Base-by-base conservation (phyloP, 805 yeast species). In the Kuraishia hungarica region DNA sequence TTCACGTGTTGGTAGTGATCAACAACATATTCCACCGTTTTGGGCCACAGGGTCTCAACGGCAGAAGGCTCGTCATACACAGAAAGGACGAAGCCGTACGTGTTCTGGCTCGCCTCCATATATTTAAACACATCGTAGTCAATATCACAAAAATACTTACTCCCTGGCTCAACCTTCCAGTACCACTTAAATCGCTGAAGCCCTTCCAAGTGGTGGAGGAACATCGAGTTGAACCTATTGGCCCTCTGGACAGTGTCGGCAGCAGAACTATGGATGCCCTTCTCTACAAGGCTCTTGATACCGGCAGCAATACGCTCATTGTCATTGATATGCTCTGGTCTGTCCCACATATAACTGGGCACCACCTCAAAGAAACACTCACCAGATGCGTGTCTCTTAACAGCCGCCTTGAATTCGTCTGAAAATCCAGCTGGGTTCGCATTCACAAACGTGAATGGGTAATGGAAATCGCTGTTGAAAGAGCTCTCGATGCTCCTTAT, bases 381-480 rank as follows among this genome's bases (percentile, higher is more conserved):
- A 11, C 85, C 71, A 8, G 64, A 68, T 0, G 83, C 71, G 39
- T 77, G 80, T 39, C 84, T 68, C 49, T 61, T 67, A 48, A 88
- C 76, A 17, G 72, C 69, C 13, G 68, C 65, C 62, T 74, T 86
- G 69, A 94, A 93, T 62, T 88, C 93, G 1, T 87, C 87, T 29
- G 83, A 76, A 70, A 93, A 94, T 43, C 76, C 81, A 57, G 83
- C 87, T n/a, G n/a, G n/a, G n/a, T n/a, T n/a, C 67, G 93, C 97
- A 69, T 90, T 91, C 61, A 93, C 77, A 66, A 93, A 94, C 28
- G 92, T 91, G 93, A 97, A 93, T 56, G 96, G 97, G 65, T 93
- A 93, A 60, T 88, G 80, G 72, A 75, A 91, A 56, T 87, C 79
- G 39, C 75, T 71, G 73, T 93, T 93, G 80, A 93, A 93, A 55